Evolutionary conservation across 2,329 filamentous ascomycete species (phyloP), one percentile per base, ranked within the genome.

Genomic region (Pseudocercospora vitis): DNA sequence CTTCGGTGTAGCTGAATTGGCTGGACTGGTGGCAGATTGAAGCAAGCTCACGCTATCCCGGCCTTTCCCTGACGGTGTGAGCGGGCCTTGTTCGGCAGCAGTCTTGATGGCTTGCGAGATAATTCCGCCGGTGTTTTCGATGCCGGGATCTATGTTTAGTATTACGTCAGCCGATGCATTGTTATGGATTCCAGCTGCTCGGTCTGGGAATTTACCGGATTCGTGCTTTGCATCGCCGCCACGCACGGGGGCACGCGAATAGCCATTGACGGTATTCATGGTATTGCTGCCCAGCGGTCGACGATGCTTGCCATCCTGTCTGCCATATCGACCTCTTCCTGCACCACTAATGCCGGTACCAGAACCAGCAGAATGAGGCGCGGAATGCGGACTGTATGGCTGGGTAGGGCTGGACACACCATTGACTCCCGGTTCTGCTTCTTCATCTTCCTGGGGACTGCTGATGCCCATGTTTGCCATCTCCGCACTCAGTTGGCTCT

Each of bases 101-200:
- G 90, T 95, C 56, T 91, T 91, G 66, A 96, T 96, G 42, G 92
- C 91, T 63, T 83, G 87, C 21, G 91, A 95, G 60, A 96, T 96
- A 68, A 96, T 96, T 51, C 91, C 91, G 44, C 65, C 65, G 18
- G 65, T 67, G 53, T 63, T 66, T 55, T 65, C 61, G 55, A 61
- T 53, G 46, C 61, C 65, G 73, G 87, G 83, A 64, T 81, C 74
- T 65, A 68, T 71, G 55, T 53, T 37, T 56, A 45, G 46, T 23
- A 37, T 56, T 57, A 57, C 50, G 57, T 59, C 53, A 59, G 57
- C 57, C 48, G 45, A 46, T 18, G 46, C 39, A 31, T 29, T 54
- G 23, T 37, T 32, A 49, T 21, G 18, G 37, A 55, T 26, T 46
- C 39, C 42, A 32, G 31, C 40, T 31, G 39, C 53, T 47, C 53